Percentiles rank a stretch among this genome's conserved stretches.
phyloP scores from a whole-genome alignment of 2,329 filamentous ascomycete genomes.

The Malbranchea cinnamomea region DNA sequence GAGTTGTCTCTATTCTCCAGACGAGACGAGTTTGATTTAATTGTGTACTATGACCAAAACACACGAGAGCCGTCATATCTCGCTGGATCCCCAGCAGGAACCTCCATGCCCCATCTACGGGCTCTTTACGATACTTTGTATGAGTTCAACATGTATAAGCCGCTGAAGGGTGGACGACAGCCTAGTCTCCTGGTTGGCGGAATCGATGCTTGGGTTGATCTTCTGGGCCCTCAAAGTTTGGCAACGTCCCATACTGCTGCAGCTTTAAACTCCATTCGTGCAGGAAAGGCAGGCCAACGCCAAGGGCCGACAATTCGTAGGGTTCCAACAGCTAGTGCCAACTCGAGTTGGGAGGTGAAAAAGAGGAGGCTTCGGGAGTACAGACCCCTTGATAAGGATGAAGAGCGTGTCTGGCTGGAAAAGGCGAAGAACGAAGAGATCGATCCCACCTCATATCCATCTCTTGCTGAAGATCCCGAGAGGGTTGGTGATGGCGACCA shows the following conservation, averaged over 20 bases:
- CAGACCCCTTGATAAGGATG: constrained; percentile 63
- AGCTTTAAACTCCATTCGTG: constrained; percentile 30
- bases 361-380: constrained; percentile 44
- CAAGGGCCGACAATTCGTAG: too few relatives aligned
- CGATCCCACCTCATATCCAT: constrained; percentile 24
- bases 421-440: constrained; percentile 54
- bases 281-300: constrained; percentile 30
- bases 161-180: constrained; percentile 45
- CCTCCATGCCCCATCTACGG: constrained; percentile 43
- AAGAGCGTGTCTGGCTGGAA: constrained; percentile 68
- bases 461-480: constrained; percentile 26
- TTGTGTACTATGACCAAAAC: constrained; percentile 77
- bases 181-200: constrained; percentile 73
- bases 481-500: constrained; percentile 31
- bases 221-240: constrained; percentile 58
- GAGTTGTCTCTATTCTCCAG: constrained; percentile 64
- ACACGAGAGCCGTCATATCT: constrained; percentile 46
- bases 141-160: constrained; percentile 68
- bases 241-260: constrained; percentile 41
- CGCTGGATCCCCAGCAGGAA: constrained; percentile 29
- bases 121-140: constrained; percentile 65
- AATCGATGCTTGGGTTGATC: constrained; percentile 68
- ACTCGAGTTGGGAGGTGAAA: constrained; percentile 38
- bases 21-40: constrained; percentile 61
- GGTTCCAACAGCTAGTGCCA: constrained; percentile 35